Percentiles rank a stretch among this genome's conserved stretches.
phyloP scores from a whole-genome alignment of 345 rosid genomes.

The Lenwebbia sp. region DNA sequence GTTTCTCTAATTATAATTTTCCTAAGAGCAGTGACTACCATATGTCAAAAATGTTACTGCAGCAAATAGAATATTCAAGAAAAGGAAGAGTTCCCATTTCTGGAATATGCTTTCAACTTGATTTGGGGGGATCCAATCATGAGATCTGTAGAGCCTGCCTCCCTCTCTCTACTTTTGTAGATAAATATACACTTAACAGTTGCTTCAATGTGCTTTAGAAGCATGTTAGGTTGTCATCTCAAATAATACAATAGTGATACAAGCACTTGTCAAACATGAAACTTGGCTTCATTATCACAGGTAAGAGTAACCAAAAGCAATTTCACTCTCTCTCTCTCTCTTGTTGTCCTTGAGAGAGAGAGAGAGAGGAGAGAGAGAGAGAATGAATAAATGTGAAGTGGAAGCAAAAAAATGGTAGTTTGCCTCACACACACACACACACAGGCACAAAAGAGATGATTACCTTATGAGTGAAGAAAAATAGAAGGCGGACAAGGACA shows the following conservation, averaged over 20 bases:
- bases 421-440: constrained; percentile 1
- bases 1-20: not conserved
- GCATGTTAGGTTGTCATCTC: not conserved
- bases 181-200: not conserved
- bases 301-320: not conserved
- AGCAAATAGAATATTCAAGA: not conserved
- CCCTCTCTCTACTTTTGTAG: not conserved
- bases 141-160: not conserved
- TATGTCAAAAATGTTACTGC: not conserved
- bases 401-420: constrained; percentile 38
- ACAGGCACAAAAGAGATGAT: constrained; percentile 14
- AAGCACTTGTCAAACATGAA: not conserved
- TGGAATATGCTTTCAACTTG: not conserved
- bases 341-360: not conserved
- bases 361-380: constrained; percentile 13
- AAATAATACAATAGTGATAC: not conserved
- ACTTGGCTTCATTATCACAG: not conserved
- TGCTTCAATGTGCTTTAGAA: not conserved
- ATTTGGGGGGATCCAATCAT: not conserved
- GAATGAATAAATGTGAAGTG: constrained; percentile 48
- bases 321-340: not conserved
- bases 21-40: not conserved
- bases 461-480: constrained; percentile 86
- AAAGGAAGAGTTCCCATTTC: not conserved
- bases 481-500: constrained; percentile 60